Conservation (phyloP, 345 rosid genomes). For the Acer saccharum region DNA sequence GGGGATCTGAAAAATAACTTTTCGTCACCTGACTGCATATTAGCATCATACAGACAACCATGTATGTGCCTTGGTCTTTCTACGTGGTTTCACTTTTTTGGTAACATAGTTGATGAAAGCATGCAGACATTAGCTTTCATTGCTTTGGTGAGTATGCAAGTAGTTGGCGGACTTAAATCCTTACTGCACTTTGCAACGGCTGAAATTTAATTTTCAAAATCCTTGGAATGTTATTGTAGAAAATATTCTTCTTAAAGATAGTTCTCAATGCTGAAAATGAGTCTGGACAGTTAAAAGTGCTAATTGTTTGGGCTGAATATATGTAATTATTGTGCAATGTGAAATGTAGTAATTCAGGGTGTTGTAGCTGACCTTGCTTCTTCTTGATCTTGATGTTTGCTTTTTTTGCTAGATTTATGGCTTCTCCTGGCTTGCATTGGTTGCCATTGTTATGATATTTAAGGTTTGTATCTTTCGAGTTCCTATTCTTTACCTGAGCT, state of each 20-base stretch:
- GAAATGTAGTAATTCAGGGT: background rate
- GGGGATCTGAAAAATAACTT: too few relatives aligned
- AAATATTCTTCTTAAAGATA: background rate
- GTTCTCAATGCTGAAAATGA: background rate
- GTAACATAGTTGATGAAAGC: background rate
- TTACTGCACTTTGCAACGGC: background rate
- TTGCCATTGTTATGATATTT: conserved; percentile 62
- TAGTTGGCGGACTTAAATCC: background rate
- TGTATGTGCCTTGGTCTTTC: background rate
- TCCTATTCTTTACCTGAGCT: conserved; percentile 13
- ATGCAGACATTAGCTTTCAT: background rate
- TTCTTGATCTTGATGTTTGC: conserved; percentile 21
- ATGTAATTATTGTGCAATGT: background rate
- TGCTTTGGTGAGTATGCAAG: background rate
- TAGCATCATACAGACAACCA: too few relatives aligned
- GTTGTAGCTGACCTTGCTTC: background rate
- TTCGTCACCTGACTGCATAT: too few relatives aligned
- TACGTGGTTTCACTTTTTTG: background rate
- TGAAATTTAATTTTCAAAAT: background rate
- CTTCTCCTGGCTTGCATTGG: conserved; percentile 87
- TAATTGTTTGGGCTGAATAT: background rate
- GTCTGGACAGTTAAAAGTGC: background rate
- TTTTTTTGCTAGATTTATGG: conserved; percentile 71
- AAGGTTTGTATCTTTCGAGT: conserved; percentile 51
- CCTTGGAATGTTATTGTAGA: background rate